Conservation (phyloP, 768 basidiomycete species). For the Xerocomus spinulosus region DNA sequence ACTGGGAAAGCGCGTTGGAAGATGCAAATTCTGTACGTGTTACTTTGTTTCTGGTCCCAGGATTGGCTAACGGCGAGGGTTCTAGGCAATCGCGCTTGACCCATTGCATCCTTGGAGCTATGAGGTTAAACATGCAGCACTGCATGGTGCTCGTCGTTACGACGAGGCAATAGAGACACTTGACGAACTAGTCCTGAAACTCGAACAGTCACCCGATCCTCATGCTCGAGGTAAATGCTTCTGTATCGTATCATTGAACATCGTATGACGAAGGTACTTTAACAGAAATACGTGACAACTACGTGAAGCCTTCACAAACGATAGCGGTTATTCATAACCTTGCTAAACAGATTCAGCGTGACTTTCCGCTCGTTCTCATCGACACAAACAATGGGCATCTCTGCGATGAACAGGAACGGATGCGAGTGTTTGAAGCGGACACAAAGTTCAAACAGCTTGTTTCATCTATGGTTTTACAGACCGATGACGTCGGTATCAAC, state of each 20-base stretch:
- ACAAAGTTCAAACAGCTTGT: constrained; percentile 14
- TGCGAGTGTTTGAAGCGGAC: constrained; percentile 7
- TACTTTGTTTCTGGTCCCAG: not conserved
- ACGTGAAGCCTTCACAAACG: constrained; percentile 7
- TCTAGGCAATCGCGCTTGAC: constrained; percentile 12
- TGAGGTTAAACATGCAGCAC: constrained; percentile 8
- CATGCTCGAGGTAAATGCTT: constrained; percentile 3
- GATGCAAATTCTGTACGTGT: constrained; percentile 13
- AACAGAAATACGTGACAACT: constrained; percentile 1
- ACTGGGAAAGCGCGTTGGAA: constrained; percentile 3
- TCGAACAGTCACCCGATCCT: constrained; percentile 1
- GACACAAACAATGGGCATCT: constrained; percentile 12
- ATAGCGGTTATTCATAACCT: not conserved
- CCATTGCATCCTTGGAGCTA: constrained; percentile 7
- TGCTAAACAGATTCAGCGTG: constrained; percentile 1
- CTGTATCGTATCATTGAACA: not conserved
- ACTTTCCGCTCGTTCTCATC: constrained; percentile 13
- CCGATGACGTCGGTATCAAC: not conserved
- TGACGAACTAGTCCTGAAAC: constrained; percentile 1
- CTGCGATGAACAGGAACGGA: constrained; percentile 7
- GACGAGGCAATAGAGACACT: constrained; percentile 15
- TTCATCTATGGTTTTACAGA: constrained; percentile 5
- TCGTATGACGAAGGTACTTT: not conserved
- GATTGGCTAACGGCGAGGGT: not conserved
- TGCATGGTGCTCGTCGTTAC: constrained; percentile 13